phyloP scores from a whole-genome alignment of 768 basidiomycete species.

The Erythrobasidium yunnanense region DNA sequence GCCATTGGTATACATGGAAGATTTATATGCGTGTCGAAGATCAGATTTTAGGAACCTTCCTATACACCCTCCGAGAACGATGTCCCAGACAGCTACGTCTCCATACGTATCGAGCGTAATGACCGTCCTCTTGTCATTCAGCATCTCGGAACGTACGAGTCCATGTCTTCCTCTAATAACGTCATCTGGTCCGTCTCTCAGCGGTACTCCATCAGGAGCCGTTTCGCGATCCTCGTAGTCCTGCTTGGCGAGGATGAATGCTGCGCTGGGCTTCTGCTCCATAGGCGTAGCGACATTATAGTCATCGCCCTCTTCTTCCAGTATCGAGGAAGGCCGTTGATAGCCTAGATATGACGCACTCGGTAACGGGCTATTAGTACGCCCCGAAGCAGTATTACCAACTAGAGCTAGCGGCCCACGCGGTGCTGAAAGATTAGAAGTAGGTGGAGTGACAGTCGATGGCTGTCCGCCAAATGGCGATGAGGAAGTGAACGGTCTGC shows the following conservation, averaged over 20 bases:
- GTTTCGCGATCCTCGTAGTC: conserved; percentile 54
- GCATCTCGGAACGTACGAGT: conserved; percentile 64
- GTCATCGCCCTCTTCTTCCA: not conserved
- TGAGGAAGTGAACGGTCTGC: not conserved
- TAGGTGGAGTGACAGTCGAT: conserved; percentile 14
- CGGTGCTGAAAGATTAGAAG: conserved; percentile 11
- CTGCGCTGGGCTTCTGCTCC: not conserved
- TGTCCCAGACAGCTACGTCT: conserved; percentile 84
- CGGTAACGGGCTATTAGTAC: not conserved
- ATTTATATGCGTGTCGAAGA: conserved; percentile 51
- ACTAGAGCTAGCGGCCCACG: not conserved
- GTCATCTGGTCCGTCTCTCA: conserved; percentile 54
- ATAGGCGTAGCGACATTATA: not conserved
- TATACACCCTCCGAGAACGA: conserved; percentile 63
- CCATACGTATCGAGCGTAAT: conserved; percentile 81
- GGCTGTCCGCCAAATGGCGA: conserved; percentile 3
- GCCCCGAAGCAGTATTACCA: not conserved
- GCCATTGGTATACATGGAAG: not conserved
- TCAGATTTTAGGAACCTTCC: conserved; percentile 61
- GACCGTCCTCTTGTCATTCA: conserved; percentile 82
- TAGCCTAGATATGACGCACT: not conserved
- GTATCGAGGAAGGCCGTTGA: conserved; percentile 6
- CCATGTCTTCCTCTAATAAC: conserved; percentile 63
- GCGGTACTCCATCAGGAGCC: conserved; percentile 57
- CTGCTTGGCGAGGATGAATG: conserved; percentile 7